These are phyloP conservation scores for Termitomyces sp. DNA, from an alignment of 768 basidiomycete species.

Conservation along the genomic window DNA sequence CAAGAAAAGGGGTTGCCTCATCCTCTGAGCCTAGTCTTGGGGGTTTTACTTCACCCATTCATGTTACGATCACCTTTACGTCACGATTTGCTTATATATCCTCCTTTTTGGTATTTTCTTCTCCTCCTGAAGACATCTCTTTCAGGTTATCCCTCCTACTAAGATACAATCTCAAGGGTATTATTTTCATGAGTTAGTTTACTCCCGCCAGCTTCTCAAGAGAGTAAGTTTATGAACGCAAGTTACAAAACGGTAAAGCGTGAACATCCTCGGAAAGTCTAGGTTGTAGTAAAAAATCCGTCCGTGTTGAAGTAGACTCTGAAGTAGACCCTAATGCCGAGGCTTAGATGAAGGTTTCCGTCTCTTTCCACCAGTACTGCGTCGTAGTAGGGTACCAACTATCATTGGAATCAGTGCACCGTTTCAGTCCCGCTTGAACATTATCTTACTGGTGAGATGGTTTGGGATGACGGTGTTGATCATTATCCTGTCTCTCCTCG, in stretches of 20 bases:
- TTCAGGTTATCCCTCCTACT: slow-evolving; percentile 16
- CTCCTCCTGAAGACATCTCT: slow-evolving; percentile 31
- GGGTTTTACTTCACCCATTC: slow-evolving; percentile 17
- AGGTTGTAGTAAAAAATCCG: background rate
- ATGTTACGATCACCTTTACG: slow-evolving; percentile 32
- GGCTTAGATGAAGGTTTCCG: slow-evolving; percentile 1
- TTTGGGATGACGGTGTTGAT: background rate
- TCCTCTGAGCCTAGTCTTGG: slow-evolving; percentile 53
- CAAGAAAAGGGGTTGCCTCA: slow-evolving; percentile 73
- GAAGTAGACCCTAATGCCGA: slow-evolving; percentile 4
- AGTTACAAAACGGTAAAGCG: background rate
- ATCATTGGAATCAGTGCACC: background rate
- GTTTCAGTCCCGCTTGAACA: background rate
- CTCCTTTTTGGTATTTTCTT: slow-evolving; percentile 30
- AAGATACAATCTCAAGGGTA: slow-evolving; percentile 18
- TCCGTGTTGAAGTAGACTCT: background rate
- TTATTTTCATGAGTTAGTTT: slow-evolving; percentile 12
- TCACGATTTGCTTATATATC: slow-evolving; percentile 43
- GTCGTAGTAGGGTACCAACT: background rate
- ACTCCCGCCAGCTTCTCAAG: background rate
- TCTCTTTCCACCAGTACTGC: background rate
- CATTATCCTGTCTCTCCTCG: background rate
- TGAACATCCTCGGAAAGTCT: slow-evolving; percentile 4
- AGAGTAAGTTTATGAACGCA: slow-evolving; percentile 1
- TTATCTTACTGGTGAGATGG: slow-evolving; percentile 7